Base-by-base conservation (phyloP, 441 rosid species). In the Biscutella laevigata region DNA sequence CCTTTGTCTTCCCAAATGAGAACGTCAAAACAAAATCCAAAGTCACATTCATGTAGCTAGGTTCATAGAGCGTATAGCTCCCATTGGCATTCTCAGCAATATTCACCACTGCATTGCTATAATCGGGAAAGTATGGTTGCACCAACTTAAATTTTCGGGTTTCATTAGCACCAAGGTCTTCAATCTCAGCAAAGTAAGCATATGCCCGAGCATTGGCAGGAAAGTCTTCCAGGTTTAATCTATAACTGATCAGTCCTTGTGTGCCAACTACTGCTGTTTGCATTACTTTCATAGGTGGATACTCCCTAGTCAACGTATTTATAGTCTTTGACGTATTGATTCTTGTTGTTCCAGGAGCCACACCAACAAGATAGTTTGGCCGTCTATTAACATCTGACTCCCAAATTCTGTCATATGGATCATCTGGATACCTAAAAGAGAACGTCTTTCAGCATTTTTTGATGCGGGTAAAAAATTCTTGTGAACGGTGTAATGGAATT, bases 351-450 rank as follows among this genome's bases (percentile, higher is more conserved):
- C 96, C 96, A 25, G 81, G 51, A 19, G 98, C 96, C 21, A 70
- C 79, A 19, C 84, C 95, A 4, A 91, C 98, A 33, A 85, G 91
- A 61, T 53, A 88, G 68, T 91, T 91, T 47, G 71, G 96, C 62
- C 96, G 79, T 68, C 60, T 85, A 14, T 61, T 79, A 15, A 82
- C 74, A 74, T 91, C 98, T 5, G 98, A 91, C 44, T 79, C 88
- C 98, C 98, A 91, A 28, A 91, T 80, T 74, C 98, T 83, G 73
- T 91, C 98, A 52, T 85, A 91, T 2, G 96, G 95, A 69, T 91
- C 98, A 74, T 91, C 96, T 0, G 96, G 98, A 57, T 88, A 91
- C 91, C 96, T 91, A 75, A 60, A 53, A 64, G 66, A 19, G 44
- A 35, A 25, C 12, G 39, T 15, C 26, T 53, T 32, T 58, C 19